Evolutionary conservation across 2,329 filamentous ascomycete species (phyloP).

Genomic region (Fusarium illudens): DNA sequence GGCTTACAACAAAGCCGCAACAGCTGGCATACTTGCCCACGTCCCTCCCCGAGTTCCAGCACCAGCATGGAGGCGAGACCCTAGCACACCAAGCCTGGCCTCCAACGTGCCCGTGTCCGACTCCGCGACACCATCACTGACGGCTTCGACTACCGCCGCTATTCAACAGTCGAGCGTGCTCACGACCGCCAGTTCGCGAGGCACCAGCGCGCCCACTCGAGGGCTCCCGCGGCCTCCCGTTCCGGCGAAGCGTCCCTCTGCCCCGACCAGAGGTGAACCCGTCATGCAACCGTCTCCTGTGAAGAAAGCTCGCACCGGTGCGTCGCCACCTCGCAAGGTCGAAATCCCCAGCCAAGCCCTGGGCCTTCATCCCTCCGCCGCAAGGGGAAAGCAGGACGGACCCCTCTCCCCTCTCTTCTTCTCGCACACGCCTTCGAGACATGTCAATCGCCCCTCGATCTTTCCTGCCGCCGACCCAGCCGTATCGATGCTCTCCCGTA

Average conservation of each 20-base stretch:
- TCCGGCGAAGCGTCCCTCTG: constrained; percentile 41
- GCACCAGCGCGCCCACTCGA: constrained; percentile 20
- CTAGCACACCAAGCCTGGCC: constrained; percentile 31
- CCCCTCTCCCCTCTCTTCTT: constrained; percentile 63
- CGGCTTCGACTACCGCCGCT: constrained; percentile 22
- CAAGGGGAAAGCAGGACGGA: constrained; percentile 45
- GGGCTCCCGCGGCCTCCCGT: constrained; percentile 28
- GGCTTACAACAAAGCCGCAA: constrained; percentile 20
- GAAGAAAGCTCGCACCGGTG: constrained; percentile 60
- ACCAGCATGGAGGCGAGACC: constrained; percentile 37
- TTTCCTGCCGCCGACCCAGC: constrained; percentile 53
- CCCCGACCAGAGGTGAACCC: constrained; percentile 32
- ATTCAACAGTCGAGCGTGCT: constrained; percentile 36
- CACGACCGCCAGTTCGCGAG: constrained; percentile 27
- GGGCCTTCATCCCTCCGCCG: constrained; percentile 37
- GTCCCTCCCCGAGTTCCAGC: constrained; percentile 19
- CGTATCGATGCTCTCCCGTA: constrained; percentile 57
- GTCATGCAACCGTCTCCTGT: constrained; percentile 48
- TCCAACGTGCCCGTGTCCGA: constrained; percentile 27
- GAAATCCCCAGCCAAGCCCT: constrained; percentile 49
- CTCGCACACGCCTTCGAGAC: constrained; percentile 53
- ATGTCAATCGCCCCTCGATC: constrained; percentile 49
- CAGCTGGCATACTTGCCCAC: constrained; percentile 24
- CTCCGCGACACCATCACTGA: constrained; percentile 9
- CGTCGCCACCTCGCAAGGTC: constrained; percentile 55